phyloP scores from a whole-genome alignment of 306 rosid genomes.

The Sphenostylis stenocarpa region DNA sequence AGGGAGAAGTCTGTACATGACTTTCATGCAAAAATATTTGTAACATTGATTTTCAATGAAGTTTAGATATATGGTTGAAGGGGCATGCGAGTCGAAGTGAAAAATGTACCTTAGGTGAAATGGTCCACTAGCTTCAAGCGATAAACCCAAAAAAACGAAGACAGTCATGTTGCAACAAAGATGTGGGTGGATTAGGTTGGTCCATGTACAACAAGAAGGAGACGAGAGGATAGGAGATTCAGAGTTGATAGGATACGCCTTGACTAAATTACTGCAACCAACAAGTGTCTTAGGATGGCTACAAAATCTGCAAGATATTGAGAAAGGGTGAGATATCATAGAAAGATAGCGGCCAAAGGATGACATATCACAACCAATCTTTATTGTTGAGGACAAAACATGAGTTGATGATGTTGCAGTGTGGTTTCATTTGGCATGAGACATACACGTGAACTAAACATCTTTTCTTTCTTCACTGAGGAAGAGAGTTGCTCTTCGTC shows the following conservation, averaged over 20 bases:
- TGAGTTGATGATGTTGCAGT: slow-evolving; percentile 44
- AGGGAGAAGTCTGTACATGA: too few relatives aligned
- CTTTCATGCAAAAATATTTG: too few relatives aligned
- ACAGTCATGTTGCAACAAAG: neutral
- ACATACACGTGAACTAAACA: slow-evolving; percentile 53
- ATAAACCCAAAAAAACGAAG: neutral
- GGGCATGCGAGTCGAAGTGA: too few relatives aligned
- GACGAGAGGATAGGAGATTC: slow-evolving; percentile 31
- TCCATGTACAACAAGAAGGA: neutral
- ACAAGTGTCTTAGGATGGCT: slow-evolving; percentile 32
- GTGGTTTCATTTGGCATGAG: slow-evolving; percentile 62
- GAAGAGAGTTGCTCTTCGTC: slow-evolving; percentile 7
- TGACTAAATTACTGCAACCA: slow-evolving; percentile 31
- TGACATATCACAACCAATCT: slow-evolving; percentile 35
- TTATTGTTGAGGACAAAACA: slow-evolving; percentile 67
- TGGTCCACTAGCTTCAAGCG: too few relatives aligned
- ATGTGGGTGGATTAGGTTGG: neutral
- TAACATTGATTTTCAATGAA: too few relatives aligned
- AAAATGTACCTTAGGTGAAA: neutral
- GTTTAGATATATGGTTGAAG: too few relatives aligned
- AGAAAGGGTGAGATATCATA: slow-evolving; percentile 42
- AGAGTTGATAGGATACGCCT: slow-evolving; percentile 15
- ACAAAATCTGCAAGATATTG: slow-evolving; percentile 34
- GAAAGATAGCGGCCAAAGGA: slow-evolving; percentile 37
- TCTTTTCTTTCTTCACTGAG: slow-evolving; percentile 23